phyloP scores from a whole-genome alignment of 768 basidiomycete genomes.

The Boletus eberwhitei region DNA sequence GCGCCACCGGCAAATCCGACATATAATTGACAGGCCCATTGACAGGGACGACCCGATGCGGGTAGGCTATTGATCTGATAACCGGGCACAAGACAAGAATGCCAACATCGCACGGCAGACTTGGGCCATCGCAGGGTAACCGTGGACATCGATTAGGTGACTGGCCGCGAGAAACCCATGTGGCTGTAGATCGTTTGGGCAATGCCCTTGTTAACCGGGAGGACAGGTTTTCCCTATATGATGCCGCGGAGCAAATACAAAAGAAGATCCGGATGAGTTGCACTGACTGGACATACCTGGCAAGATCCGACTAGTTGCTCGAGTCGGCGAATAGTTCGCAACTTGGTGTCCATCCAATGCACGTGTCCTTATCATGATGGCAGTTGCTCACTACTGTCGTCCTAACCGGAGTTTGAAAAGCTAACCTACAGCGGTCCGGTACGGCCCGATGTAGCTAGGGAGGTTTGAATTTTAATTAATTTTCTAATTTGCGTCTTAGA shows the following conservation, averaged over 20 bases:
- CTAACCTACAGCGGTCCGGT: no score
- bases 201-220: slow-evolving; percentile 7
- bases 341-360: background rate
- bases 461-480: no score
- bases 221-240: background rate
- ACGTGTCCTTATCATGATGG: slow-evolving; percentile 6
- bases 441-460: no score
- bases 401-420: no score
- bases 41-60: background rate
- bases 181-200: background rate
- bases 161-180: background rate
- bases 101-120: background rate
- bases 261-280: slow-evolving; percentile 12
- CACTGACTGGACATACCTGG: background rate
- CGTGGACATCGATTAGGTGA: background rate
- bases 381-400: no score
- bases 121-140: background rate
- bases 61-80: background rate
- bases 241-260: slow-evolving; percentile 9
- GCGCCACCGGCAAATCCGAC: slow-evolving; percentile 2
- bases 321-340: background rate
- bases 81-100: background rate
- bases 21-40: background rate
- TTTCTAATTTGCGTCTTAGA: no score
- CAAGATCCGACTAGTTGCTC: slow-evolving; percentile 12